Conservation (phyloP, 805 yeast genomes). For the Hanseniaspora lindneri region DNA sequence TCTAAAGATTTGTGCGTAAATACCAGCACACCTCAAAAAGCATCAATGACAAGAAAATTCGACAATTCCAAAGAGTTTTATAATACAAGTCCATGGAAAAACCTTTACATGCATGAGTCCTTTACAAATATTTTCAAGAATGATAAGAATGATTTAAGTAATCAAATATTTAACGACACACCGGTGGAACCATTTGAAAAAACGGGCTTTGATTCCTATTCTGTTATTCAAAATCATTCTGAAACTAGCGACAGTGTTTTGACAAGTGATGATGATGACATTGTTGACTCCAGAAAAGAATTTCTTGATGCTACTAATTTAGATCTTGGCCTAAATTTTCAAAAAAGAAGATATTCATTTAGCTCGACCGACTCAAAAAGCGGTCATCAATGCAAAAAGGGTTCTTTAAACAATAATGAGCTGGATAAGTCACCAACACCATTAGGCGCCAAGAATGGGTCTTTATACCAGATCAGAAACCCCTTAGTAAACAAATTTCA, state of each 20-base stretch:
- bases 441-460: background rate
- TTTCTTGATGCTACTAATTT: background rate
- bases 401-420: too few species aligned
- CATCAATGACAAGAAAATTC: slow-evolving; percentile 2
- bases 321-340: background rate
- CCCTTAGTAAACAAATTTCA: background rate
- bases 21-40: slow-evolving; percentile 20
- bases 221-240: slow-evolving; percentile 1
- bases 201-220: background rate
- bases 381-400: background rate
- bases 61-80: slow-evolving; percentile 5
- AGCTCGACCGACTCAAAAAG: background rate
- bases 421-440: too few species aligned
- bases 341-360: background rate
- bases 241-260: slow-evolving; percentile 6
- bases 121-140: slow-evolving; percentile 4
- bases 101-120: slow-evolving; percentile 9
- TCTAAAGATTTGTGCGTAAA: slow-evolving; percentile 22
- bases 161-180: background rate
- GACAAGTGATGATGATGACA: slow-evolving; percentile 5
- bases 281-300: background rate
- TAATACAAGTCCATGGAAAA: slow-evolving; percentile 14
- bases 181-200: background rate
- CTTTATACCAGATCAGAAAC: background rate
- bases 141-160: background rate